phyloP scores from a whole-genome alignment of 352 stramenopile species.

The Phytophthora vignae region DNA sequence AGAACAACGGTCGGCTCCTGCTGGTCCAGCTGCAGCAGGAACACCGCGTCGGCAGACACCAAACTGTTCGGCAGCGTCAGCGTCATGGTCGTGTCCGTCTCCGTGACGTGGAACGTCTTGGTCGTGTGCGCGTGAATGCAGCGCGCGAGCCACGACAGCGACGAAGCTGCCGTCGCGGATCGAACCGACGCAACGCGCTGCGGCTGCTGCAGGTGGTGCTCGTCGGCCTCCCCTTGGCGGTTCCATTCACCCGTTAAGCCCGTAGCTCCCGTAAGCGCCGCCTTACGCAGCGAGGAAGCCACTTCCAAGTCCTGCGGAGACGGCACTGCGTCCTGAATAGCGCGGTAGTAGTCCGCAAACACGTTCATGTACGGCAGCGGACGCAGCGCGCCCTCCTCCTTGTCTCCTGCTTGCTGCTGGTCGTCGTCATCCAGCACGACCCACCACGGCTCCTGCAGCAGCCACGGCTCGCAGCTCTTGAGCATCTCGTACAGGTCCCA shows the following conservation, averaged over 20 bases:
- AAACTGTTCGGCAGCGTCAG: constrained; percentile 66
- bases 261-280: constrained; percentile 43
- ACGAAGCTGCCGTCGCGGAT: constrained; percentile 37
- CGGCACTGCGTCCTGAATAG: constrained; percentile 49
- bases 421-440: constrained; percentile 57
- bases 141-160: constrained; percentile 59
- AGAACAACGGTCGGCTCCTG: constrained; percentile 51
- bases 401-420: constrained; percentile 38
- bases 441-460: constrained; percentile 66
- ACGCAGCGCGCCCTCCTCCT: constrained; percentile 44
- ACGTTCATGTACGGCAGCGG: constrained; percentile 55
- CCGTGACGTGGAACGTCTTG: constrained; percentile 62
- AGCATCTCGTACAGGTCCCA: constrained; percentile 70
- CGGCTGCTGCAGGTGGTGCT: constrained; percentile 49
- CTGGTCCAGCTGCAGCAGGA: constrained; percentile 57
- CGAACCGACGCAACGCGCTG: constrained; percentile 41
- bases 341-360: constrained; percentile 59
- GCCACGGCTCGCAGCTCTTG: constrained; percentile 64
- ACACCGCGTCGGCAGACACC: constrained; percentile 59
- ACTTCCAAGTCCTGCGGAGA: constrained; percentile 58
- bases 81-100: constrained; percentile 68
- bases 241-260: constrained; percentile 62
- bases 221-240: constrained; percentile 49
- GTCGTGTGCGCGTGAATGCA: constrained; percentile 65
- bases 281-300: constrained; percentile 48